Base-by-base conservation (phyloP, 306 rosid species). In the cucumber (Cucumis sativus) region DNA sequence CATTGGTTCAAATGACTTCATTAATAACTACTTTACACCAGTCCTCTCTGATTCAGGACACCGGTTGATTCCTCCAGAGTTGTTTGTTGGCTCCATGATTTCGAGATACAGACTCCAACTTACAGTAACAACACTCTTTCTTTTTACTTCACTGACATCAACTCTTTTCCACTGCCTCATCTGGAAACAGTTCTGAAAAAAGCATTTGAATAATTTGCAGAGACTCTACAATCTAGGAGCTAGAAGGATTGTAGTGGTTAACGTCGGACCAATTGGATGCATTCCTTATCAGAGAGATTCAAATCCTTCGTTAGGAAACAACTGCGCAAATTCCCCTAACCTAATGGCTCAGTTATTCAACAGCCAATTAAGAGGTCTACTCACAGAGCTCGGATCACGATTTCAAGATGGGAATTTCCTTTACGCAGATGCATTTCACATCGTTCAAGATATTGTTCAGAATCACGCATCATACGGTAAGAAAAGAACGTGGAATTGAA, bases 261-360 rank as follows among this genome's bases (percentile, higher is more conserved):
- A 89, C 78, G 88, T 93, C 57, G 97, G 97, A 73, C 93, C 97
- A 14, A 87, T 89, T 51, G 98, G 98, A 60, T 91, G 97, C 63
- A 91, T 89, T 71, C 97, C 98, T 17, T 79, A 10, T 73, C 80
- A 89, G 74, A 88, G 98, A 74, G 97, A 93, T 37, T 6, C 66
- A 77, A 84, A 89, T 76, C 91, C 82, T 57, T 23, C 4, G 60
- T 84, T 87, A 55, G 93, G 88, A 51, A 83, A 82, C 52, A 62
- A 21, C 41, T 91, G 98, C 64, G 87, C 72, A 4, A 63, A 51
- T 77, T 81, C 86, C 40, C 77, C 91, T 1, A 93, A 91, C 79
- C 85, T 84, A 73, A 39, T 91, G 65, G 91, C 95, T 1, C 72
- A 51, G 57, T 55, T 74, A 58, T 91, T 89, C 83, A 91, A 89